Conservation (phyloP, 139 green algal genomes). For the Chlamydomonas incerta region DNA sequence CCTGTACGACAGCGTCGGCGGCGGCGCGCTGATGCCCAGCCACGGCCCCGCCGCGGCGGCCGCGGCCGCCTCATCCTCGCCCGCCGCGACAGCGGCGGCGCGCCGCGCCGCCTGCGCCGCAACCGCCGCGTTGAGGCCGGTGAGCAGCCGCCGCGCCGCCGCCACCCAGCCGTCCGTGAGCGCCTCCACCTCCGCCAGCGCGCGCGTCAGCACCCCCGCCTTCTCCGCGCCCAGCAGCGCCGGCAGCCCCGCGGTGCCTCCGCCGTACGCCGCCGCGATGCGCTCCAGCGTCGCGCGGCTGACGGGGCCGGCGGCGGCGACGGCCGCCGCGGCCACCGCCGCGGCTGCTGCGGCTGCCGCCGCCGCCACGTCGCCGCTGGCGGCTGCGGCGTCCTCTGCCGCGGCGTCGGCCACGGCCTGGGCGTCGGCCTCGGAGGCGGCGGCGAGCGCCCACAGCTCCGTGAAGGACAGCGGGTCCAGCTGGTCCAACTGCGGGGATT, state of each 20-base stretch:
- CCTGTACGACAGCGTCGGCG: background rate
- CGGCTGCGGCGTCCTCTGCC: background rate
- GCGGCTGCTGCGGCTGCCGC: background rate
- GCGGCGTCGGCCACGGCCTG: too few relatives aligned
- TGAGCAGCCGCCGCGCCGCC: constrained; percentile 23
- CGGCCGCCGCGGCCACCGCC: background rate
- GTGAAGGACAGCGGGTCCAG: background rate
- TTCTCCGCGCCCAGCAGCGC: background rate
- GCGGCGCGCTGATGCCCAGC: background rate
- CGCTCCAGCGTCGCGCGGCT: background rate
- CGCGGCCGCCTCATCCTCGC: background rate
- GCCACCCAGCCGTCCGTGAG: constrained; percentile 38
- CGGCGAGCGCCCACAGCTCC: constrained; percentile 1
- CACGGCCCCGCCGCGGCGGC: background rate
- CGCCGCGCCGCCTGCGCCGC: background rate
- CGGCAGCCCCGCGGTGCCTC: background rate
- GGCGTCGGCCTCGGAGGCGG: background rate
- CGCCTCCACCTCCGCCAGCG: constrained; percentile 16
- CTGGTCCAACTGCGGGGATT: background rate
- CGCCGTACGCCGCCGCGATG: background rate
- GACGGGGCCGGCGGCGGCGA: too few relatives aligned
- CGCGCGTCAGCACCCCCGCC: background rate
- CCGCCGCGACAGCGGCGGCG: too few relatives aligned
- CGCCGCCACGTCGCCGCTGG: background rate
- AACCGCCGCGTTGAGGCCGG: background rate